A percentile compares a stretch with the other conserved stretches of the same genome.
These are phyloP conservation scores for Sisymbrium altissimum DNA, from an alignment of 345 rosid genomes.

Conservation along the genomic window DNA sequence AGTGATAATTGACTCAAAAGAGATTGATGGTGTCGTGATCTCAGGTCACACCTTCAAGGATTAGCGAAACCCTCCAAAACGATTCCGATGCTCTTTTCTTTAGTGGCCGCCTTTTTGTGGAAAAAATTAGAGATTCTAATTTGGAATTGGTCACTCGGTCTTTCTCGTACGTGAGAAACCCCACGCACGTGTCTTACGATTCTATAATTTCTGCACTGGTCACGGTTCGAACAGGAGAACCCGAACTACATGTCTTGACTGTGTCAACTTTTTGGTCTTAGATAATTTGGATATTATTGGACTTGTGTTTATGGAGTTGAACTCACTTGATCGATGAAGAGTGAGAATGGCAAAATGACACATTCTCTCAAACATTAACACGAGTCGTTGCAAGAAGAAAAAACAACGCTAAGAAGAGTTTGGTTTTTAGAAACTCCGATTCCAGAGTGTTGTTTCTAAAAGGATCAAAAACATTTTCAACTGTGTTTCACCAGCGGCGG, in stretches of 20 bases:
- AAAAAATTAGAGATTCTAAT: background rate
- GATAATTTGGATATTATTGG: too few species aligned
- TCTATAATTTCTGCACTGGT: background rate
- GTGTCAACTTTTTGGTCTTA: too few species aligned
- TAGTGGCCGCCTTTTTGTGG: background rate
- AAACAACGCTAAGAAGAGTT: constrained; percentile 21
- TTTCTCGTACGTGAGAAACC: constrained; percentile 13
- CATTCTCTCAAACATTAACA: background rate
- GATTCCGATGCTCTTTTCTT: background rate
- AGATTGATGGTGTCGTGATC: background rate
- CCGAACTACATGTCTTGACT: background rate
- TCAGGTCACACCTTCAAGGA: constrained; percentile 26
- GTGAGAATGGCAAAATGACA: too few species aligned
- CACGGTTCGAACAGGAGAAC: background rate
- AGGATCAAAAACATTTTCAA: constrained; percentile 21
- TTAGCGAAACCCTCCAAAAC: background rate
- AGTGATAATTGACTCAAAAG: background rate
- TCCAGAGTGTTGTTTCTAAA: constrained; percentile 13
- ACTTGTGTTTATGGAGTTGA: background rate
- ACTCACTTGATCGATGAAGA: too few species aligned
- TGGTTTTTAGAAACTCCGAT: constrained; percentile 1
- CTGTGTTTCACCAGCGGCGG: constrained; percentile 17
- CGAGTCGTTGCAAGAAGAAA: background rate
- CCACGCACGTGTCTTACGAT: constrained; percentile 7
- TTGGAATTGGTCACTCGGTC: background rate